Base-by-base conservation (phyloP, 2,329 filamentous ascomycete genomes). In the Fusarium sarcochroum region DNA sequence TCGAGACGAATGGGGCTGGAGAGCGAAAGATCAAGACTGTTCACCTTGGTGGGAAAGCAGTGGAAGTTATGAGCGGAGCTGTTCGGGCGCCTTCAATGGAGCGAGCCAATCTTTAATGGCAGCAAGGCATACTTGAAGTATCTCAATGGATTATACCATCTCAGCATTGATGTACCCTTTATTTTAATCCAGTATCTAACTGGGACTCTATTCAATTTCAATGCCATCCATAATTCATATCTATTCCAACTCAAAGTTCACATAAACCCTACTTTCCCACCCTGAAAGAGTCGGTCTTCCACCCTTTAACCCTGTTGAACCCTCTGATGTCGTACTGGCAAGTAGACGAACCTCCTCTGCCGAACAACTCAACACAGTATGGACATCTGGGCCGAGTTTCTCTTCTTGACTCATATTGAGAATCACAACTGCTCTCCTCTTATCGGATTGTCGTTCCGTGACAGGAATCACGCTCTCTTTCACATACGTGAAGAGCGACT, bases 401-500 rank as follows among this genome's bases (percentile, higher is more conserved):
- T 74, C 73, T 7, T 78, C 72, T 2, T 73, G 77, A 1, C 82
- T 83, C 70, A 86, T 87, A 51, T 86, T 86, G 20, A 85, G 63
- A 5, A 82, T 74, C 0, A 85, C 80, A 14, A 85, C 46, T 0
- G 80, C 79, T 35, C 65, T 78, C 18, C 76, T 73, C 17, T 58
- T 72, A 5, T 68, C 66, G 17, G 73, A 72, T 1, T 18, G 9
- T 7, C 47, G 25, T 0, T 63, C 74, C 11, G 60, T 63, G 11
- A 70, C 23, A 3, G 63, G 59, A 1, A 46, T 38, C 4, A 53
- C 38, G 5, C 75, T 77, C 50, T 79, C 75, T 47, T 82, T 86
- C 3, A 85, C 76, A 47, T 91, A 88, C 0, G 85, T 82, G 70
- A 91, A 91, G 0, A 88, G 77, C 25, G 84, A 77, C 32, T 87